Evolutionary conservation across 2,329 filamentous ascomycete genomes (phyloP), one percentile per base, ranked within the genome.

Genomic region (Alternaria incomplexa): DNA sequence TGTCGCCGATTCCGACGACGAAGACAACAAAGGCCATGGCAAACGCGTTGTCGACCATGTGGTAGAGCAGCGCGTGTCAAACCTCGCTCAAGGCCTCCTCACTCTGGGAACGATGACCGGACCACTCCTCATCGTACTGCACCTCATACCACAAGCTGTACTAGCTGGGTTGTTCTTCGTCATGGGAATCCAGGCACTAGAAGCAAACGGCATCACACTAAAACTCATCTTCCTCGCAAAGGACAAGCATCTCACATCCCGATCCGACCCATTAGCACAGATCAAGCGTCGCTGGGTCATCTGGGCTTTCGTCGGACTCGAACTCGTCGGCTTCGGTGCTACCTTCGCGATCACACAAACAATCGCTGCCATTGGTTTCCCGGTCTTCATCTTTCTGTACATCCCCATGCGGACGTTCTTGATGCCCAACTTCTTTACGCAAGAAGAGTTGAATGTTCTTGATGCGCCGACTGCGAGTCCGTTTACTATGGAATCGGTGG

Each of bases 281-380:
- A 75, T 88, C 10, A 77, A 75, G 6, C 81, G 80, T 13, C 79
- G 79, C 10, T 81, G 64, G 54, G 76, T 84, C 15, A 83, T 88
- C 25, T 73, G 80, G 63, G 79, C 82, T 3, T 89, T 85, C 67
- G 80, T 88, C 1, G 80, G 76, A 12, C 81, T 86, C 20, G 85
- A 89, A 69, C 68, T 85, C 2, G 45, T 85, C 3, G 84, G 83
- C 2, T 86, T 88, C 20, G 82, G 81, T 1, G 82, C 83, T 7
- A 86, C 83, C 4, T 86, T 89, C 12, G 87, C 85, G 0, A 85
- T 89, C 56, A 87, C 86, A 3, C 85, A 88, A 72, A 89, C 87
- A 0, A 85, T 88, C 23, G 87, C 85, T 0, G 87, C 86, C 0
- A 87, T 89, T 66, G 85, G 85, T 0, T 89, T 89, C 64, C 87